phyloP scores from a whole-genome alignment of 257 asterid genomes.

The Osmanthus fragrans region DNA sequence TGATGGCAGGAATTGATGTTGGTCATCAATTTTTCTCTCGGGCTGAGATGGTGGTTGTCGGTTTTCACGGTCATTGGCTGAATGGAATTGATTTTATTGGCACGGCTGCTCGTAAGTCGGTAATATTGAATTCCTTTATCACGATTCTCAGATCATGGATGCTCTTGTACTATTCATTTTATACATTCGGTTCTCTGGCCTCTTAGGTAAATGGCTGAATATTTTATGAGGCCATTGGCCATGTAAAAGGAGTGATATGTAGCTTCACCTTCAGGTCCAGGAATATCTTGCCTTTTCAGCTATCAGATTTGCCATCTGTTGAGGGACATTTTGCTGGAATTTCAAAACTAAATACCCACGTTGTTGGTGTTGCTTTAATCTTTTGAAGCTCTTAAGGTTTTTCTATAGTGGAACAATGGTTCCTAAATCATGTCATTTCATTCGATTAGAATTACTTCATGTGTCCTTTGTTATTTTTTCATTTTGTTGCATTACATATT shows the following conservation, averaged over 20 bases:
- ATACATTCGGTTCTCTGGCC: neutral
- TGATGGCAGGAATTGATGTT: slow-evolving; percentile 74
- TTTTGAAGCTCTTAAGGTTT: neutral
- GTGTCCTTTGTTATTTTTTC: neutral
- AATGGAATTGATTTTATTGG: slow-evolving; percentile 81
- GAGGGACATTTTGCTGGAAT: neutral
- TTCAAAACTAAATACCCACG: neutral
- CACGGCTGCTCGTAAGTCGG: slow-evolving; percentile 35
- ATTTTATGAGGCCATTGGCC: neutral
- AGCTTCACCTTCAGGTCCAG: neutral
- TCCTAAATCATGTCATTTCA: neutral
- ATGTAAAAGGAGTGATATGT: neutral
- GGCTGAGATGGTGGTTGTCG: slow-evolving; percentile 90
- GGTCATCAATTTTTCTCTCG: slow-evolving; percentile 89
- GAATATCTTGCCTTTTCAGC: neutral
- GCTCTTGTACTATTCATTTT: slow-evolving; percentile 8
- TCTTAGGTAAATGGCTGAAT: neutral
- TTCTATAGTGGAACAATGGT: neutral
- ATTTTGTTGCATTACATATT: neutral
- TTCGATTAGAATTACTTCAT: neutral
- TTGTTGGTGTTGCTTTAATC: neutral
- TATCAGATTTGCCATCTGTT: slow-evolving; percentile 5
- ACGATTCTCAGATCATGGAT: neutral
- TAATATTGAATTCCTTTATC: slow-evolving; percentile 20
- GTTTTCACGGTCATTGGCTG: slow-evolving; percentile 86